Base-by-base conservation (phyloP, 2,329 filamentous ascomycete genomes). In the Aspergillus niger region DNA sequence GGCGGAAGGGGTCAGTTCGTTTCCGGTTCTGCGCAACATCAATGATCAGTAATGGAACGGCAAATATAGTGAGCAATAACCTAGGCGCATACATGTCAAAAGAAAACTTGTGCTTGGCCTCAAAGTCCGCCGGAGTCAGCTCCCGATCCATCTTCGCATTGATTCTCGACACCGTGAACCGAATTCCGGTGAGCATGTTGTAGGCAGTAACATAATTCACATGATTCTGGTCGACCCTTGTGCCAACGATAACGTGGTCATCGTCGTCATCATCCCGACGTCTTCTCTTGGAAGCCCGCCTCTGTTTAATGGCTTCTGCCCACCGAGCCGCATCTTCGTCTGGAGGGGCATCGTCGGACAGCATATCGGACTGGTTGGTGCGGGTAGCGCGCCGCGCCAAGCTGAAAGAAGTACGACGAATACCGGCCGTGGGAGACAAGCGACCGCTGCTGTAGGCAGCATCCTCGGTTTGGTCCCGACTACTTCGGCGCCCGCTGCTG, bases 171-270 rank as follows among this genome's bases (percentile, higher is more conserved):
- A 99, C 95, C 47, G 92, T 93, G 70, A 98, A 97, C 58, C 95
- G 92, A 74, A 99, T 99, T 65, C 95, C 95, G 41, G 95, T 99
- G 80, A 99, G 85, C 95, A 99, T 99, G 78, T 99, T 99, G 82
- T 99, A 99, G 61, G 95, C 95, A 2, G 92, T 97, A 48, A 96
- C 92, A 89, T 91, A 99, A 77, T 98, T 98, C 67, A 92, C 91
- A 76, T 99, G 95, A 71, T 91, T 91, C 80, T 98, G 93, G 74
- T 99, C 95, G 55, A 99, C 95, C 80, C 97, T 98, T 60, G 92
- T 99, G 61, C 95, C 95, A 17, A 99, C 93, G 32, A 98, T 85
- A 8, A 99, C 94, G 28, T 85, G 79, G 63, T 93, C 87, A 70
- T 98, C 94, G 63, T 98, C 95, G 66, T 97, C 92, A 68, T 97